phyloP scores from a whole-genome alignment of 345 rosid genomes.

The Citrus sp. region DNA sequence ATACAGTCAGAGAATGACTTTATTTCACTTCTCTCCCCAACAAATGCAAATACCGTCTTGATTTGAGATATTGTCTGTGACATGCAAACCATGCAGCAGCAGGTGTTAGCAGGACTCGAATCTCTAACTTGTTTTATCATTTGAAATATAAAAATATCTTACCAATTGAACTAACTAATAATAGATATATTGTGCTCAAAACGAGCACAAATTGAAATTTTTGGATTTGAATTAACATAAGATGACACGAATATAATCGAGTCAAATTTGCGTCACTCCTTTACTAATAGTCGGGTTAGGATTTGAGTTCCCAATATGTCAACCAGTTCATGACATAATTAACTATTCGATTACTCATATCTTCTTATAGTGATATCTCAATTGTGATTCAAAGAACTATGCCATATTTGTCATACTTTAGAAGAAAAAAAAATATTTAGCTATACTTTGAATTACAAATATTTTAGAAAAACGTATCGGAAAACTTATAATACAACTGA shows the following conservation, averaged over 20 bases:
- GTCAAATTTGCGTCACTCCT: no score
- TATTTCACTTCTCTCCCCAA: conserved; percentile 45
- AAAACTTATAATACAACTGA: not conserved
- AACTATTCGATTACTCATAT: not conserved
- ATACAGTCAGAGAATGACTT: conserved; percentile 43
- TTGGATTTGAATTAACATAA: not conserved
- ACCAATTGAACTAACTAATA: not conserved
- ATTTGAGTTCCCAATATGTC: not conserved
- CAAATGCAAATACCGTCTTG: conserved; percentile 62
- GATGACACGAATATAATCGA: not conserved
- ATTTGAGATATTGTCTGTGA: conserved; percentile 53
- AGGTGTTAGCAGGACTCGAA: not conserved
- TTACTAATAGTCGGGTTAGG: not conserved
- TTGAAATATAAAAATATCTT: not conserved
- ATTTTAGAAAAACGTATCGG: no score
- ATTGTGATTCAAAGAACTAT: not conserved
- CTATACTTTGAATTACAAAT: not conserved
- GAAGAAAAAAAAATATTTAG: no score
- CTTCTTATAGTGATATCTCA: not conserved
- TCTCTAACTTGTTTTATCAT: not conserved
- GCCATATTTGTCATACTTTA: not conserved
- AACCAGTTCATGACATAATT: not conserved
- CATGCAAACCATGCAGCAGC: not conserved
- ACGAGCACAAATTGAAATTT: not conserved
- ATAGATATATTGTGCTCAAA: not conserved